These are phyloP conservation scores for Halophytophthora batemanensis DNA, from an alignment of 352 stramenopile genomes.

Conservation along the genomic window DNA sequence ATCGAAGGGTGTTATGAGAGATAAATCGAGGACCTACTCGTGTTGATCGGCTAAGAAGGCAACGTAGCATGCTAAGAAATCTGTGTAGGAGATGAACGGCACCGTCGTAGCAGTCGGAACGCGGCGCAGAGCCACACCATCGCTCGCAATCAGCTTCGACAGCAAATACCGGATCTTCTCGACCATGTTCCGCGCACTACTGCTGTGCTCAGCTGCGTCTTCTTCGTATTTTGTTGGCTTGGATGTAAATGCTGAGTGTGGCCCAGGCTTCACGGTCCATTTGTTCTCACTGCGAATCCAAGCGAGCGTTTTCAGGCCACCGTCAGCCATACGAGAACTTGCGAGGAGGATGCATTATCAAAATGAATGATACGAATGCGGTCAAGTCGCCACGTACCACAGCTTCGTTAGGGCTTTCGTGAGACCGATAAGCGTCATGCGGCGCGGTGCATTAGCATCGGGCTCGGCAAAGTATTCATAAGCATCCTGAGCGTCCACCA, in stretches of 20 bases:
- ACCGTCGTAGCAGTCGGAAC: constrained; percentile 29
- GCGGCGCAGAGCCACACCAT: constrained; percentile 20
- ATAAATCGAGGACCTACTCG: constrained; percentile 9
- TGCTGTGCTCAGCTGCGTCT: too few species aligned
- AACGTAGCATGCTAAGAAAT: constrained; percentile 63
- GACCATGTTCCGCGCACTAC: constrained; percentile 8
- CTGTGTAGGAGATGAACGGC: constrained; percentile 58
- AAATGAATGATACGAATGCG: too few species aligned
- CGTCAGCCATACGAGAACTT: too few species aligned
- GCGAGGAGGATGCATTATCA: too few species aligned
- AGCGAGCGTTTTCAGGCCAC: too few species aligned
- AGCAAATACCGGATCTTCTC: constrained; percentile 42
- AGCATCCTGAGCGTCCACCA: constrained; percentile 49
- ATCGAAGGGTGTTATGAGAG: constrained; percentile 4
- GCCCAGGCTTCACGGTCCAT: constrained; percentile 8
- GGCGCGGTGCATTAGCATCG: constrained; percentile 9
- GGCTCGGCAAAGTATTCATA: constrained; percentile 41
- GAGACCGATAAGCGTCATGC: constrained; percentile 47
- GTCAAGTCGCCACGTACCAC: constrained; percentile 36
- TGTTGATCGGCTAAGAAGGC: constrained; percentile 35
- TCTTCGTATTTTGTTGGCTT: background rate
- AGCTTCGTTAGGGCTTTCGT: constrained; percentile 41
- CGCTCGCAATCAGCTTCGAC: constrained; percentile 31
- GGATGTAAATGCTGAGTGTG: background rate
- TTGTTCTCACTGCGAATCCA: constrained; percentile 9